Evolutionary conservation across 2,329 filamentous ascomycete genomes (phyloP).

Genomic region (Sclerotinia trifoliorum): DNA sequence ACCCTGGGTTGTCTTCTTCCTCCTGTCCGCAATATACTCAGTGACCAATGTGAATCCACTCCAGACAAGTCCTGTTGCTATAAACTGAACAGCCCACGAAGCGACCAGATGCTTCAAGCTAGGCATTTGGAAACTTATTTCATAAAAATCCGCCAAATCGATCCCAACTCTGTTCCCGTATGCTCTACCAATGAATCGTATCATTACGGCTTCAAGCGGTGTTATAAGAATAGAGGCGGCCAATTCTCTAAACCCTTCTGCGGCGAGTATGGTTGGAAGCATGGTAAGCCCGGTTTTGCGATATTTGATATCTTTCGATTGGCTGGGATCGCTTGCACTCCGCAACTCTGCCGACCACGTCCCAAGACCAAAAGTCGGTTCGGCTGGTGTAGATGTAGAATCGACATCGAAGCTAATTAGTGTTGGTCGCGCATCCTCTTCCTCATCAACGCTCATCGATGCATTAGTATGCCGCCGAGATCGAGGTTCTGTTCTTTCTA

Average conservation of each 20-base stretch:
- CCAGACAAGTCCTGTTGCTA: conserved; percentile 31
- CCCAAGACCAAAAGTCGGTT: conserved; percentile 30
- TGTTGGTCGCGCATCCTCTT: conserved; percentile 38
- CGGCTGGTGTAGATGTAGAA: conserved; percentile 28
- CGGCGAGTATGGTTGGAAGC: conserved; percentile 39
- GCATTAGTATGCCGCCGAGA: conserved; percentile 29
- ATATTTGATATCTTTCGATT: conserved; percentile 33
- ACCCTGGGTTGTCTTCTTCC: neutral
- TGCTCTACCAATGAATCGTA: conserved; percentile 36
- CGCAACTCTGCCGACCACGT: conserved; percentile 41
- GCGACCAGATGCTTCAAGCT: conserved; percentile 31
- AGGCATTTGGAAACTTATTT: conserved; percentile 23
- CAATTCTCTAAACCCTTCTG: conserved; percentile 38
- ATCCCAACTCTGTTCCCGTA: conserved; percentile 31
- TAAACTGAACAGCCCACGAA: conserved; percentile 31
- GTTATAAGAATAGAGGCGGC: conserved; percentile 34
- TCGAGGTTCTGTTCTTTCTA: conserved; percentile 27
- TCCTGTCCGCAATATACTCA: conserved; percentile 26
- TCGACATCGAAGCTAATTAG: conserved; percentile 42
- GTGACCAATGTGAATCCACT: conserved; percentile 32
- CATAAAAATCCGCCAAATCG: conserved; percentile 29
- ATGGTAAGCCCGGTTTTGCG: conserved; percentile 39
- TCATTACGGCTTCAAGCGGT: conserved; percentile 39
- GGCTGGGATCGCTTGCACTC: conserved; percentile 38
- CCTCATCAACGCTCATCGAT: conserved; percentile 34